Evolutionary conservation across 2,329 filamentous ascomycete species (phyloP).

Genomic region (Penicillium sp.): DNA sequence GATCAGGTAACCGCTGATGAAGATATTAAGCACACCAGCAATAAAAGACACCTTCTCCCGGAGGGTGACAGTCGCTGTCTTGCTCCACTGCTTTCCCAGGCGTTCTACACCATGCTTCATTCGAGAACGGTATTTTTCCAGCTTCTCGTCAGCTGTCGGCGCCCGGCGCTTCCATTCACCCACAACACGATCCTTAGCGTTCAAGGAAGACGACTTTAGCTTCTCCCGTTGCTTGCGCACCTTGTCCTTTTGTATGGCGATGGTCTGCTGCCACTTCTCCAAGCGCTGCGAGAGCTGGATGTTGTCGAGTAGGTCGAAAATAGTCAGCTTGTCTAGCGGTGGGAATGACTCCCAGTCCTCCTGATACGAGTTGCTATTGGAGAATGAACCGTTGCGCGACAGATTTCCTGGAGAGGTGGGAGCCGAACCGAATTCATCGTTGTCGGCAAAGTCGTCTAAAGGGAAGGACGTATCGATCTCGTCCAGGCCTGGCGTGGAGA

Average conservation of each 20-base stretch:
- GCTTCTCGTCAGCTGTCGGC: slow-evolving; percentile 83
- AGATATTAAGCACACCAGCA: slow-evolving; percentile 93
- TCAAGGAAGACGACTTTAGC: slow-evolving; percentile 69
- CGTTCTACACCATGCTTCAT: slow-evolving; percentile 90
- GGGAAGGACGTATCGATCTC: slow-evolving; percentile 29
- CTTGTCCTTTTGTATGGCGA: slow-evolving; percentile 80
- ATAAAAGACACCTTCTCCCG: slow-evolving; percentile 97
- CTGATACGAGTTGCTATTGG: slow-evolving; percentile 79
- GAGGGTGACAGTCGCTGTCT: slow-evolving; percentile 80
- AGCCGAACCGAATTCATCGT: slow-evolving; percentile 33
- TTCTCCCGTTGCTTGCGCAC: slow-evolving; percentile 79
- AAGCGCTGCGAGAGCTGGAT: slow-evolving; percentile 83
- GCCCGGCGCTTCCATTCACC: slow-evolving; percentile 88
- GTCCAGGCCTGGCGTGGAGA: slow-evolving; percentile 25
- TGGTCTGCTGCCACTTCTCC: slow-evolving; percentile 81
- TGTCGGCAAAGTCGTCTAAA: slow-evolving; percentile 24
- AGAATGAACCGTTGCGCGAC: slow-evolving; percentile 77
- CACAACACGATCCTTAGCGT: slow-evolving; percentile 83
- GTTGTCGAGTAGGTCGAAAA: slow-evolving; percentile 94
- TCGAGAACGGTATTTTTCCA: slow-evolving; percentile 82
- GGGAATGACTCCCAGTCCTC: slow-evolving; percentile 86
- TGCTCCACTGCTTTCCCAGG: slow-evolving; percentile 80
- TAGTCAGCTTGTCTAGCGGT: slow-evolving; percentile 81
- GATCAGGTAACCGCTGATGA: slow-evolving; percentile 91
- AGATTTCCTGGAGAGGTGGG: slow-evolving; percentile 43